phyloP scores from a whole-genome alignment of 2,329 filamentous ascomycete genomes.

The Bipolaris cookei region DNA sequence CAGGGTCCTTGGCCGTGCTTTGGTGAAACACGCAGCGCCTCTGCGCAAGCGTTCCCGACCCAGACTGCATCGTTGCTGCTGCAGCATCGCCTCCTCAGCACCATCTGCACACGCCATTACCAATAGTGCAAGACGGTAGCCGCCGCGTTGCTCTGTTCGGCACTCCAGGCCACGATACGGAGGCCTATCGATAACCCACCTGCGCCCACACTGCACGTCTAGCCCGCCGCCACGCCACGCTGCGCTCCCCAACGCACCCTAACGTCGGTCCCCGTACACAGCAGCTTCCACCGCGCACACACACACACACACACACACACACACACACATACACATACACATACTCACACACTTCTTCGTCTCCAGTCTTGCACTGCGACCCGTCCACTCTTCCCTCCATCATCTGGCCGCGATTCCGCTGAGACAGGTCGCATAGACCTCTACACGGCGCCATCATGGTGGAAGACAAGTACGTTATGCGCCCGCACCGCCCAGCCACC shows the following conservation, averaged over 20 bases:
- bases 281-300: constrained; percentile 8
- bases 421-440: constrained; percentile 17
- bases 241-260: constrained; percentile 6
- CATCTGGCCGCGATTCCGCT: constrained; percentile 6
- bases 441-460: constrained; percentile 37
- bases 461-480: constrained; percentile 50
- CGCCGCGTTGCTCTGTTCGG: neutral
- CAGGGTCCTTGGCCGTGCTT: neutral
- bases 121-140: neutral
- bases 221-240: neutral
- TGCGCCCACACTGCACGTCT: neutral
- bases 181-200: constrained; percentile 1
- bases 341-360: neutral
- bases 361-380: neutral
- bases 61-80: neutral
- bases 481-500: constrained; percentile 3
- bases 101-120: neutral
- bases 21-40: neutral
- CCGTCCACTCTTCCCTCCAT: neutral
- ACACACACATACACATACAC: constrained; percentile 4
- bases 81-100: neutral
- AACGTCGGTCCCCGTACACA: constrained; percentile 8
- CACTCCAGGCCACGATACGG: neutral
- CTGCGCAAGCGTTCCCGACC: neutral
- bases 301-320: constrained; percentile 2